Base-by-base conservation (phyloP, 768 basidiomycete genomes). In the Coprinellus aureogranulatus region DNA sequence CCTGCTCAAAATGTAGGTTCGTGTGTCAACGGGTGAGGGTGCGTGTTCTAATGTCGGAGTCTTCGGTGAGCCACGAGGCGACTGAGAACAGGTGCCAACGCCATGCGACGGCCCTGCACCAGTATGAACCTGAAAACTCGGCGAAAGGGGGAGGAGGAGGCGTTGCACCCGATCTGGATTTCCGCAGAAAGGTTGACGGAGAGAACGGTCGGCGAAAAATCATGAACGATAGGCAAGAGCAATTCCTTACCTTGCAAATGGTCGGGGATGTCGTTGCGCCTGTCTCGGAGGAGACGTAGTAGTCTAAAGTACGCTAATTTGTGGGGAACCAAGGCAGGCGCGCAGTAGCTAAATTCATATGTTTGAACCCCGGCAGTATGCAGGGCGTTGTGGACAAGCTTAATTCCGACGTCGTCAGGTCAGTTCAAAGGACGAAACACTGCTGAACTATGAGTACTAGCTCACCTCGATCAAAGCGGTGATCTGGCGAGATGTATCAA, bases 351-450 rank as follows among this genome's bases (percentile, higher is more conserved):
- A 67, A 82, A 83, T 45, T 71, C 69, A 60, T 82, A 78, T 14
- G 77, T 67, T 23, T 74, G 71, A 53, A 83, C 61, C 37, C 77
- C 77, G 30, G 72, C 70, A 23, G 64, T 66, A 54, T 69, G 69
- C 52, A 85, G 77, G 9, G 82, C 82, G 53, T 68, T 73, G 58
- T 76, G 73, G 34, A 81, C 78, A 47, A 79, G 70, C 83, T 85
- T 62, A 54, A 44, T 41, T 40, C 5, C 22, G 3, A 54, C 11
- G 25, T 8, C 23, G 50, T 5, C 12, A 31, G 47, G 27, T 28
- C 27, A 54, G 40, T 54, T 23, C 30, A 44, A 18, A n/a, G 18
- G 6, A 8, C 10, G 20, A 27, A 14, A 23, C 18, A 14, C 12
- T 11, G 31, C 34, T 14, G 18, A 9, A 37, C 11, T 26, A 25